Evolutionary conservation across 2,329 filamentous ascomycete genomes (phyloP), one percentile per base, ranked within the genome.

Genomic region (Colletotrichum ledebouriae): DNA sequence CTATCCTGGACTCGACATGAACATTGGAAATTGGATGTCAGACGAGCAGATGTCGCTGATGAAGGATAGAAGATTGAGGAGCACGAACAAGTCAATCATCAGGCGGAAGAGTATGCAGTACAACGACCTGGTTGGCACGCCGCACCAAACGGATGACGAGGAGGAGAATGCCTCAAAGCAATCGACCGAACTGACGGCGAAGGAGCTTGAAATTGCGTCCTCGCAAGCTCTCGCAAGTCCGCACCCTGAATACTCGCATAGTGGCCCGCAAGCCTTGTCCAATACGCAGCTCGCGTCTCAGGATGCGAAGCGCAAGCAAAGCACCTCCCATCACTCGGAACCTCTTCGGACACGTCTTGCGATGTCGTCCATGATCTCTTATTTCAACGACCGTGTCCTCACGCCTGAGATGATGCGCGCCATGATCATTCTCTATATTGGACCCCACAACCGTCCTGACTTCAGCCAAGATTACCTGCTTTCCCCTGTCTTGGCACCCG

Each of bases 11-110:
- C 82, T 99, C 67, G 96, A 98, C 75, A 94, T 98, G 92, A 98
- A 97, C 75, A 98, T 98, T 72, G 94, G 94, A 42, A 98, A 94
- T 78, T 99, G 96, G 96, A 98, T 99, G 94, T 94, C 93, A 0
- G 95, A 98, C 74, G 95, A 98, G 78, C 94, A 99, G 77, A 97
- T 98, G 93, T 89, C 93, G 0, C 82, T 99, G 69, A 97, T 99
- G 71, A 90, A 94, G 72, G 94, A 97, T 71, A 89, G 94, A 11
- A 87, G 89, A 66, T 90, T 90, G 76, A 87, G 94, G 25, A 90
- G 90, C 73, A 94, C 90, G 1, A 97, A 98, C 75, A 86, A 87
- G 65, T 87, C 89, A 29, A 92, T 98, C 63, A 83, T 98, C 11
- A 87, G 91, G 41, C 87, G 93, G 66, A 98, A 99, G 82, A 94